Conservation (phyloP, 768 basidiomycete species). For the Phlebiopsis flavidoalba region DNA sequence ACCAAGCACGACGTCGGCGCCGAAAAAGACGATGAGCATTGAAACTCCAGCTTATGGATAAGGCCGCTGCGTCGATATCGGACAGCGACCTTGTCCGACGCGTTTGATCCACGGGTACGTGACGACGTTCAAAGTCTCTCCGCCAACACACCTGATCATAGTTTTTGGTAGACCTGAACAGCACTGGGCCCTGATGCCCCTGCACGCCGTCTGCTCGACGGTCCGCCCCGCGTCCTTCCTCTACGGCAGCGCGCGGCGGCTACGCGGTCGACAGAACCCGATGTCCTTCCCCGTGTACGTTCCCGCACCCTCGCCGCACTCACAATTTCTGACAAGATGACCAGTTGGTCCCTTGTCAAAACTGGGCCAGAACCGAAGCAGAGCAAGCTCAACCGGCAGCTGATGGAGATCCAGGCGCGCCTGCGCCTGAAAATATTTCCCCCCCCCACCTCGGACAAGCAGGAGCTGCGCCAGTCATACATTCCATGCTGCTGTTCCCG, state of each 20-base stretch:
- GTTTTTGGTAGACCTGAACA: conserved; percentile 69
- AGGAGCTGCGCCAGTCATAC: conserved; percentile 89
- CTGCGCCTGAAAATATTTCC: conserved; percentile 91
- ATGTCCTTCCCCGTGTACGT: conserved; percentile 84
- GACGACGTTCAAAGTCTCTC: conserved; percentile 1
- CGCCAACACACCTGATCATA: not conserved
- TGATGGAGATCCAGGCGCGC: conserved; percentile 88
- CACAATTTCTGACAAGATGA: not conserved
- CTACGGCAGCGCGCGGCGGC: conserved; percentile 67
- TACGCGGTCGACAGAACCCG: conserved; percentile 61
- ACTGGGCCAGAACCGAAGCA: conserved; percentile 96
- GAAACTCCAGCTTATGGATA: conserved; percentile 75
- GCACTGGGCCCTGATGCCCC: conserved; percentile 93
- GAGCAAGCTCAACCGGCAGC: conserved; percentile 69
- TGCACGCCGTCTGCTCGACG: conserved; percentile 88
- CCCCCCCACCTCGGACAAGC: conserved; percentile 87
- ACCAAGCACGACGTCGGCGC: conserved; percentile 55
- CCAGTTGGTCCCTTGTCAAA: too few relatives aligned
- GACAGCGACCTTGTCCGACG: conserved; percentile 93
- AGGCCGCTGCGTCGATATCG: conserved; percentile 88
- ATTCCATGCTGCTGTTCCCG: conserved; percentile 83
- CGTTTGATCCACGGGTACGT: conserved; percentile 89
- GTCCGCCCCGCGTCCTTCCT: conserved; percentile 81
- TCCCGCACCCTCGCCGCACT: not conserved
- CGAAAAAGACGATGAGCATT: conserved; percentile 62